Conservation (phyloP, 495 filamentous ascomycete species). For the Staphylotrichum longicolle region DNA sequence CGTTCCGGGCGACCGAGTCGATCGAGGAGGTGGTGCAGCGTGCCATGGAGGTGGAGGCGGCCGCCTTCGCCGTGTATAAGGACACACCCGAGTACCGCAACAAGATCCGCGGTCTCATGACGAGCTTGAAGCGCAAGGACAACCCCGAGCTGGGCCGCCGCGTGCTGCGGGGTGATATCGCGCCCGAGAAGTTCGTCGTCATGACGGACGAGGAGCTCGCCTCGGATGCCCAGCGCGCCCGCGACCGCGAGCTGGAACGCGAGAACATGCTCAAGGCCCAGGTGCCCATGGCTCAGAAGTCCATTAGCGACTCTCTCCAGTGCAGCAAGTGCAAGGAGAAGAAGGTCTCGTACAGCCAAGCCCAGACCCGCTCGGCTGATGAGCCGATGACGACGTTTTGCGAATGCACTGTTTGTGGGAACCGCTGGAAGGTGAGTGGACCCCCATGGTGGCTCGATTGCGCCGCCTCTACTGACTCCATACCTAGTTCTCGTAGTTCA, state of each 20-base stretch:
- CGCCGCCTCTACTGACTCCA: background rate
- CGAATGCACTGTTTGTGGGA: slow-evolving; percentile 70
- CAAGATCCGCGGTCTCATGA: slow-evolving; percentile 87
- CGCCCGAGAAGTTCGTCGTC: slow-evolving; percentile 66
- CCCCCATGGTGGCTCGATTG: background rate
- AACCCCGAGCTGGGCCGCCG: slow-evolving; percentile 72
- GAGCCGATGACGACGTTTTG: slow-evolving; percentile 87
- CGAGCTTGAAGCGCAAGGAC: slow-evolving; percentile 88
- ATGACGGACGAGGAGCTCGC: slow-evolving; percentile 51
- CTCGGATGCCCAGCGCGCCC: slow-evolving; percentile 70
- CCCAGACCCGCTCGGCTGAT: slow-evolving; percentile 92
- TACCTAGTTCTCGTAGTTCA: slow-evolving; percentile 21
- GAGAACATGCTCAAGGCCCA: slow-evolving; percentile 96
- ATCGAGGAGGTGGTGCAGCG: slow-evolving; percentile 59
- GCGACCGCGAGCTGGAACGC: slow-evolving; percentile 70
- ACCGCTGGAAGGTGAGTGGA: slow-evolving; percentile 66
- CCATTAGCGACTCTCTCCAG: slow-evolving; percentile 77
- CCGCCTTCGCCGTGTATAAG: slow-evolving; percentile 62
- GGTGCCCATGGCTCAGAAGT: slow-evolving; percentile 84
- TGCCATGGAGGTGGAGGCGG: slow-evolving; percentile 69
- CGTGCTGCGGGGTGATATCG: slow-evolving; percentile 71
- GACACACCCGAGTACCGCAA: slow-evolving; percentile 72
- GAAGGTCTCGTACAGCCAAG: slow-evolving; percentile 92
- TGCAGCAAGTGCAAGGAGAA: slow-evolving; percentile 88
- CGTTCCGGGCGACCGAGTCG: slow-evolving; percentile 56